Percentiles rank a stretch among this genome's conserved stretches.
phyloP scores from a whole-genome alignment of 2,329 filamentous ascomycete genomes.

The Phoma sp. region DNA sequence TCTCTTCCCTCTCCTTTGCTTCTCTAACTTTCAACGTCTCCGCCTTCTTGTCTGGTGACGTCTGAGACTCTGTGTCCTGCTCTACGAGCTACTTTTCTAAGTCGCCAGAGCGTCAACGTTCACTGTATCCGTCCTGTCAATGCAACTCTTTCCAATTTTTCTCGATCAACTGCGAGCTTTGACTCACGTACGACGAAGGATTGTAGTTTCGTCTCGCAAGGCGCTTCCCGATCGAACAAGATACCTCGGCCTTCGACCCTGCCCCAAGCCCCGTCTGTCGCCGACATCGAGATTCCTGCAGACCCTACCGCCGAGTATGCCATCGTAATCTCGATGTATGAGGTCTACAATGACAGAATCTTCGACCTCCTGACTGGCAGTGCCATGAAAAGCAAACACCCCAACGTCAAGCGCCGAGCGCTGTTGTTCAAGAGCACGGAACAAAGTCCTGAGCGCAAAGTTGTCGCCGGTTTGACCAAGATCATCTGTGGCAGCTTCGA shows the following conservation, averaged over 20 bases:
- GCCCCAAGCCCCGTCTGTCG: conserved; percentile 77
- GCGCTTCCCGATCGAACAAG: conserved; percentile 61
- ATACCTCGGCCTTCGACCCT: conserved; percentile 73
- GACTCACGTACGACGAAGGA: conserved; percentile 55
- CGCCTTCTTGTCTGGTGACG: conserved; percentile 14
- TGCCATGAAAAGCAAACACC: conserved; percentile 60
- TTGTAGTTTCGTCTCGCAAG: conserved; percentile 61
- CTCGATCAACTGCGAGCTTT: conserved; percentile 35
- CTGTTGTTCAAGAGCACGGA: conserved; percentile 93
- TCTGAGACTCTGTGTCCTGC: conserved; percentile 30
- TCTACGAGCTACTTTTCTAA: conserved; percentile 26
- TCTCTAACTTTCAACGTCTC: conserved; percentile 21
- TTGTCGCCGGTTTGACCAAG: conserved; percentile 90
- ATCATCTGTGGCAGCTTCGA: conserved; percentile 81
- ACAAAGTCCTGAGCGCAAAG: conserved; percentile 85
- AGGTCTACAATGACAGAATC: conserved; percentile 98
- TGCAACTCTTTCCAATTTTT: conserved; percentile 30
- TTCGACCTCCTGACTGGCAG: conserved; percentile 83
- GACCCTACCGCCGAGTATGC: conserved; percentile 80
- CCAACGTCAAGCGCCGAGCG: conserved; percentile 69
- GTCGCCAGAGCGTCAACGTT: conserved; percentile 19
- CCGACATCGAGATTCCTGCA: conserved; percentile 69
- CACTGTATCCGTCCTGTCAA: conserved; percentile 44
- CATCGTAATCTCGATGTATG: conserved; percentile 95
- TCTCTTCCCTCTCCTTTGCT: conserved; percentile 12